These are phyloP conservation scores for Phytopythium kandeliae DNA, from an alignment of 352 stramenopile species.

Conservation along the genomic window DNA sequence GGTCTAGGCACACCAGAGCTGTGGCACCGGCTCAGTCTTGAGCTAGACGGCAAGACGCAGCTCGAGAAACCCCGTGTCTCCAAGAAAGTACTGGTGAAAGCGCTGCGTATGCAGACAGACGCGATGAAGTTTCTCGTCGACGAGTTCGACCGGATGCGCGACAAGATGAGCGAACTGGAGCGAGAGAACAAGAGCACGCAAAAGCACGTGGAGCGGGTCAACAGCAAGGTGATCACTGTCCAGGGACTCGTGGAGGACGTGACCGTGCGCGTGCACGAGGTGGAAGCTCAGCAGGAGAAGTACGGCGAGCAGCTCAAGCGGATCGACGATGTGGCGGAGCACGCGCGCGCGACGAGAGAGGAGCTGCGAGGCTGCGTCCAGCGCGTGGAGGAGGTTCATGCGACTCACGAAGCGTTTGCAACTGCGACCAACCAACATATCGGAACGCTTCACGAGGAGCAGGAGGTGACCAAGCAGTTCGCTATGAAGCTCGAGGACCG, in stretches of 20 bases:
- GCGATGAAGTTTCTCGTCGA: conserved; percentile 81
- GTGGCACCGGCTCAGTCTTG: conserved; percentile 71
- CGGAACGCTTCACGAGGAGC: conserved; percentile 41
- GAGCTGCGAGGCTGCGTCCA: conserved; percentile 42
- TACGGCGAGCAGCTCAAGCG: conserved; percentile 63
- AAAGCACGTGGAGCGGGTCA: conserved; percentile 74
- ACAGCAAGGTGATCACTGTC: conserved; percentile 71
- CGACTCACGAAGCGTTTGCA: conserved; percentile 43
- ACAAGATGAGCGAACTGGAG: conserved; percentile 76
- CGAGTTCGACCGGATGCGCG: conserved; percentile 74
- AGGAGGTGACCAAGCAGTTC: conserved; percentile 77
- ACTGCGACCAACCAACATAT: conserved; percentile 48
- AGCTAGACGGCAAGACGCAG: conserved; percentile 75
- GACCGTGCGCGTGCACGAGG: conserved; percentile 53
- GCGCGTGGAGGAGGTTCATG: conserved; percentile 37
- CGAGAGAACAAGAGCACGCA: conserved; percentile 66
- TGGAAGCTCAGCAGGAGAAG: conserved; percentile 52
- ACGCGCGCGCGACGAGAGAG: conserved; percentile 42
- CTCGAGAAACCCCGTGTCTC: conserved; percentile 74
- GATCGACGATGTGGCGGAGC: conserved; percentile 58
- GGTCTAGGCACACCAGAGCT: conserved; percentile 71
- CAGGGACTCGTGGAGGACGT: conserved; percentile 70
- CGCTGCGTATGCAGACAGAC: conserved; percentile 75
- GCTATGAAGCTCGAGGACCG: conserved; percentile 81
- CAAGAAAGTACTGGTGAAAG: conserved; percentile 82